Evolutionary conservation across 257 asterid species (phyloP).

Genomic region (Echium plantagineum): DNA sequence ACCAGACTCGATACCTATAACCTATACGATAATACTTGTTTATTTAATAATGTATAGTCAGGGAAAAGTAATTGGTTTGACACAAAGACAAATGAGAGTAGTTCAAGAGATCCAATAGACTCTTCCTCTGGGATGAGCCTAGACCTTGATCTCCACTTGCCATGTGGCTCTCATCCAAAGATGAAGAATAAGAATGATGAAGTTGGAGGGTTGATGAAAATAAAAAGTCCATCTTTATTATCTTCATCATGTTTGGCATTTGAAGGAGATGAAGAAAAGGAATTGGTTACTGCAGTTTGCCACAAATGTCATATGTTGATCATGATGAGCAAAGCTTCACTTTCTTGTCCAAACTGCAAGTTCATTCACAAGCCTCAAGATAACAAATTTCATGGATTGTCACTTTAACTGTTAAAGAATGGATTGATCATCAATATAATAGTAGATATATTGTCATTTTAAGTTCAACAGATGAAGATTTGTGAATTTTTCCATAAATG

Average conservation of each 20-base stretch:
- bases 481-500: too few relatives aligned
- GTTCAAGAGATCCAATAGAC: constrained; percentile 32
- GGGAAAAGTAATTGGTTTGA: constrained; percentile 51
- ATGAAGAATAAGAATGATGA: constrained; percentile 1
- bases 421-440: too few relatives aligned
- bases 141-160: constrained; percentile 63
- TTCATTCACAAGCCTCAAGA: constrained; percentile 41
- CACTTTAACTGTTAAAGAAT: too few relatives aligned
- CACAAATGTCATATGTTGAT: constrained; percentile 65
- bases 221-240: constrained; percentile 19
- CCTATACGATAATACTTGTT: too few relatives aligned
- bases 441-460: too few relatives aligned
- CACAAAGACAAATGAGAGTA: constrained; percentile 41
- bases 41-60: constrained; percentile 26
- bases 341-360: constrained; percentile 74
- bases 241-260: constrained; percentile 55
- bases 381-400: neutral
- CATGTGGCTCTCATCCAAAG: constrained; percentile 28
- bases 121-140: constrained; percentile 28
- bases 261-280: constrained; percentile 42
- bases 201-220: neutral
- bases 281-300: constrained; percentile 76
- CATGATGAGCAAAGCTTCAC: constrained; percentile 57
- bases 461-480: too few relatives aligned
- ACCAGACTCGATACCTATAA: too few relatives aligned